Evolutionary conservation across 768 basidiomycete species (phyloP).

Genomic region (Tricholoma terreum): DNA sequence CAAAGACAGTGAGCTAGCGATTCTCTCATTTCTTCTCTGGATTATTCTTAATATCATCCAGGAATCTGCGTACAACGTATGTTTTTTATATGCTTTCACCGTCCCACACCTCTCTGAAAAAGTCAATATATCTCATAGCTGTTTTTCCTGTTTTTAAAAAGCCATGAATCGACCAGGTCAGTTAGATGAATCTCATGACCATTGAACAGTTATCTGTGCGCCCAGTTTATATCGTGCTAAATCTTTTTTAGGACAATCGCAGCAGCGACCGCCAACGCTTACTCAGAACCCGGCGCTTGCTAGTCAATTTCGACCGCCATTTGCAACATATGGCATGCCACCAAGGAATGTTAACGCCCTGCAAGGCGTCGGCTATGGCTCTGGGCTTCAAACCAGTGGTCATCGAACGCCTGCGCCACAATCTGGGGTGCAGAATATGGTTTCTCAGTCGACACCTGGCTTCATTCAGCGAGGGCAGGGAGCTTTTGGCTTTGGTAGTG

Average conservation of each 20-base stretch:
- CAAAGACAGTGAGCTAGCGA: conserved; percentile 28
- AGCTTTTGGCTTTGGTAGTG: conserved; percentile 62
- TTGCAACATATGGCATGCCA: conserved; percentile 55
- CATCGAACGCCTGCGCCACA: conserved; percentile 59
- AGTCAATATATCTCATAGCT: conserved; percentile 23
- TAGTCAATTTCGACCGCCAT: conserved; percentile 60
- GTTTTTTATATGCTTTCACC: background rate
- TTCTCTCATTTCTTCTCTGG: conserved; percentile 12
- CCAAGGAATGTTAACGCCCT: conserved; percentile 55
- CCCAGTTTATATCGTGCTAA: conserved; percentile 24
- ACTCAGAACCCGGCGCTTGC: conserved; percentile 60
- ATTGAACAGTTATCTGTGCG: conserved; percentile 12
- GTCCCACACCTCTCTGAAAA: background rate
- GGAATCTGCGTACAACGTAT: conserved; percentile 12
- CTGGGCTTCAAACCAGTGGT: conserved; percentile 54
- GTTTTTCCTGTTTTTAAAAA: conserved; percentile 29
- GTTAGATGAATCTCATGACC: conserved; percentile 16
- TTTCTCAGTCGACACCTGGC: conserved; percentile 55
- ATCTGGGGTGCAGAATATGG: conserved; percentile 51
- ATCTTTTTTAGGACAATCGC: conserved; percentile 62
- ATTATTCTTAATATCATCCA: conserved; percentile 11
- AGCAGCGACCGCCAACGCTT: conserved; percentile 76
- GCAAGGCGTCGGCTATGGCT: conserved; percentile 48
- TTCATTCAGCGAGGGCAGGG: conserved; percentile 66
- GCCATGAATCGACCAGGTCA: conserved; percentile 63